phyloP scores from a whole-genome alignment of 768 basidiomycete genomes.

The Glaciozyma martinii region DNA sequence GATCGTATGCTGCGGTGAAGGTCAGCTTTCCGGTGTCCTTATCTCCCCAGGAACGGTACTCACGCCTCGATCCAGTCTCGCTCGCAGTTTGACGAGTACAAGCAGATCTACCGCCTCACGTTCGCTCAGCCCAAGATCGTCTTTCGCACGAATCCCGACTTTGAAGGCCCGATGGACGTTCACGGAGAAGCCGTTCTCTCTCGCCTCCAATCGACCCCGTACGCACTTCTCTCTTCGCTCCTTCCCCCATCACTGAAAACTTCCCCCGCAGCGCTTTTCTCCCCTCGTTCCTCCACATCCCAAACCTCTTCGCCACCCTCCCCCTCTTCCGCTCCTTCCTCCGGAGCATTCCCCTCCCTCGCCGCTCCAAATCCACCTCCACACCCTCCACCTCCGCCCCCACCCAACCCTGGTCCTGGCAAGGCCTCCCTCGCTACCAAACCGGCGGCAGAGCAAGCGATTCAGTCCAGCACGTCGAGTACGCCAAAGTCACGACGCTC shows the following conservation, averaged over 20 bases:
- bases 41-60: neutral
- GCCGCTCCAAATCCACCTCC: constrained; percentile 28
- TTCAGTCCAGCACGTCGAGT: constrained; percentile 48
- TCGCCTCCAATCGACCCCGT: neutral
- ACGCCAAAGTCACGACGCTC: constrained; percentile 76
- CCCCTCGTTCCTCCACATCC: neutral
- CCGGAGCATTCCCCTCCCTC: neutral
- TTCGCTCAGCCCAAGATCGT: constrained; percentile 59
- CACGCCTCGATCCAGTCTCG: constrained; percentile 50
- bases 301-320: constrained; percentile 1
- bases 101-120: constrained; percentile 62
- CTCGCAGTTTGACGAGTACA: constrained; percentile 73
- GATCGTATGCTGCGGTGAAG: constrained; percentile 63
- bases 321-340: constrained; percentile 3
- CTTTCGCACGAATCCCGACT: constrained; percentile 66
- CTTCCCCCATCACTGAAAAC: neutral
- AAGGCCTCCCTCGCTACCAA: constrained; percentile 43
- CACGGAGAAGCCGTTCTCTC: constrained; percentile 5
- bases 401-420: constrained; percentile 40
- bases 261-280: neutral
- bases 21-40: neutral
- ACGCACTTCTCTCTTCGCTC: neutral
- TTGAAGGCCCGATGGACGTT: constrained; percentile 52
- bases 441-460: neutral
- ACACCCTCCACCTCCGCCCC: constrained; percentile 14